Conservation (phyloP, 2,329 filamentous ascomycete genomes). For the Epichloe hybrida region DNA sequence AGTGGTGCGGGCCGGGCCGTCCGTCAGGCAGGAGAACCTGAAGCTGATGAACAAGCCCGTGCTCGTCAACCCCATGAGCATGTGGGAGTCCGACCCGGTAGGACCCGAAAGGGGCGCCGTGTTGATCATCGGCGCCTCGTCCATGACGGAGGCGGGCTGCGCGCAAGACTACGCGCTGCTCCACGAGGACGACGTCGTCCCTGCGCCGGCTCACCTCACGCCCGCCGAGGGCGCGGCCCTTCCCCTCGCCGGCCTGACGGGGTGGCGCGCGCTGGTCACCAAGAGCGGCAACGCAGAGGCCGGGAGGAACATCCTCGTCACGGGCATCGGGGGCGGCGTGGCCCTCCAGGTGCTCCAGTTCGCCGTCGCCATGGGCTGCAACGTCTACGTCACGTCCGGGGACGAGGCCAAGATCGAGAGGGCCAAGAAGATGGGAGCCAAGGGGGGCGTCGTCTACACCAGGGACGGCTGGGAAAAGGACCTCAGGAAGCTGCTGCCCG, state of each 20-base stretch:
- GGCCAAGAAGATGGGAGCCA: conserved; percentile 60
- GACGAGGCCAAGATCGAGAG: conserved; percentile 61
- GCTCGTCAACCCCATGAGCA: conserved; percentile 61
- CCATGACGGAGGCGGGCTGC: conserved; percentile 48
- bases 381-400: conserved; percentile 72
- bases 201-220: conserved; percentile 53
- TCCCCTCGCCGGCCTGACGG: conserved; percentile 75
- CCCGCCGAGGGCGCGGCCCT: conserved; percentile 69
- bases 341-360: conserved; percentile 73
- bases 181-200: conserved; percentile 59
- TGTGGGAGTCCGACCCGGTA: conserved; percentile 58
- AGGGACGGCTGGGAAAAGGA: conserved; percentile 70
- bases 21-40: conserved; percentile 23
- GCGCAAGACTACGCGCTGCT: conserved; percentile 62
- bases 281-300: conserved; percentile 50
- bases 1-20: conserved; percentile 51
- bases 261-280: conserved; percentile 70
- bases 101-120: conserved; percentile 53
- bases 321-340: conserved; percentile 86
- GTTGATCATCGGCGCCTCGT: conserved; percentile 59
- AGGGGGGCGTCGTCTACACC: conserved; percentile 71
- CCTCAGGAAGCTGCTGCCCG: conserved; percentile 47
- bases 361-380: conserved; percentile 57
- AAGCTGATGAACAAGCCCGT: conserved; percentile 52
- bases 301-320: conserved; percentile 69